phyloP scores from a whole-genome alignment of 495 filamentous ascomycete genomes.

The Penicillium taxi region DNA sequence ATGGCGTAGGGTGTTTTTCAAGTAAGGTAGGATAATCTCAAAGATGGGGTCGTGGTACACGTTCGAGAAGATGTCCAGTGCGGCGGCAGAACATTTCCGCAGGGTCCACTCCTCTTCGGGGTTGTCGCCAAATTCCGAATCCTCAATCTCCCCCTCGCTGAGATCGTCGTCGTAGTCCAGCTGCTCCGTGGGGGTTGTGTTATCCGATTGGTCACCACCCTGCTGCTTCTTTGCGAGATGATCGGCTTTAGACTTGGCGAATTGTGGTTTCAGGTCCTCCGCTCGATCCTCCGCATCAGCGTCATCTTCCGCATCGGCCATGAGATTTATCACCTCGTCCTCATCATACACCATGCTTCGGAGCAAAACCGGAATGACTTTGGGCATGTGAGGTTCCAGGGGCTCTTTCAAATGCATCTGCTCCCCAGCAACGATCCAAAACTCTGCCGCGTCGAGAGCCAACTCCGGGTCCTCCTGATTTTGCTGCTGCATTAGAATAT shows the following conservation, averaged over 20 bases:
- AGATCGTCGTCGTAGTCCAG: slow-evolving; percentile 58
- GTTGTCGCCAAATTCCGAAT: slow-evolving; percentile 63
- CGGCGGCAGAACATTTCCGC: slow-evolving; percentile 94
- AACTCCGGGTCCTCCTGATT: slow-evolving; percentile 80
- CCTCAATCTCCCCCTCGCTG: slow-evolving; percentile 84
- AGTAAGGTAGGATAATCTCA: slow-evolving; percentile 80
- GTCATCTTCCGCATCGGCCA: slow-evolving; percentile 77
- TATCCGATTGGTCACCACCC: slow-evolving; percentile 42
- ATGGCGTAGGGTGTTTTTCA: slow-evolving; percentile 83
- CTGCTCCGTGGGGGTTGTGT: slow-evolving; percentile 37
- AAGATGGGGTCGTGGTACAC: slow-evolving; percentile 87
- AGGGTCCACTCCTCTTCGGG: slow-evolving; percentile 94
- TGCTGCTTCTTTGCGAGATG: slow-evolving; percentile 41
- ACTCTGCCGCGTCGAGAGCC: slow-evolving; percentile 91
- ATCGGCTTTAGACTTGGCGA: slow-evolving; percentile 66
- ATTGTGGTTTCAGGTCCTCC: slow-evolving; percentile 88
- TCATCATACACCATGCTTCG: slow-evolving; percentile 95
- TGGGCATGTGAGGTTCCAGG: slow-evolving; percentile 67
- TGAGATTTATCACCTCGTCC: slow-evolving; percentile 80
- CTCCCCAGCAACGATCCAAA: slow-evolving; percentile 92
- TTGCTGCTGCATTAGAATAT: slow-evolving; percentile 83
- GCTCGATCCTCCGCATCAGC: slow-evolving; percentile 85
- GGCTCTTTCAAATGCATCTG: slow-evolving; percentile 65
- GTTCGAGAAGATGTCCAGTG: slow-evolving; percentile 86
- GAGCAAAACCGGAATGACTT: slow-evolving; percentile 84